phyloP scores from a whole-genome alignment of 495 filamentous ascomycete species.

The Patellaria atrata region DNA sequence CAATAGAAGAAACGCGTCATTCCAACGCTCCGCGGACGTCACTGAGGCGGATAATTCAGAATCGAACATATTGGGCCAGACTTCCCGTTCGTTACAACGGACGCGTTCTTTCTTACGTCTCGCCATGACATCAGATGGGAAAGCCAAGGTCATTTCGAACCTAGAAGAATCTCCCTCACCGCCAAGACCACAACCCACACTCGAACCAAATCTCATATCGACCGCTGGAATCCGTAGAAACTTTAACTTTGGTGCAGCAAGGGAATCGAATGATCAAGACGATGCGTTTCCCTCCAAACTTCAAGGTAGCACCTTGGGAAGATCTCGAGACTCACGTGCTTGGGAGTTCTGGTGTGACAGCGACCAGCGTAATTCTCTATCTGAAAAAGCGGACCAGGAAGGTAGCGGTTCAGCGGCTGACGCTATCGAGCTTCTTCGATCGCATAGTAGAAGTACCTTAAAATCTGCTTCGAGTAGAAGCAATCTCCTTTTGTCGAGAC shows the following conservation, averaged over 20 bases:
- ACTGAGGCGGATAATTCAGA: background rate
- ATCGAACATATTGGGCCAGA: background rate
- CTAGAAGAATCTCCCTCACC: slow-evolving; percentile 56
- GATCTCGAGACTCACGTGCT: slow-evolving; percentile 66
- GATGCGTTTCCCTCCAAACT: slow-evolving; percentile 12
- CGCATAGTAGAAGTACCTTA: slow-evolving; percentile 37
- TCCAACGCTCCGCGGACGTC: slow-evolving; percentile 5
- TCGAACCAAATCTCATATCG: slow-evolving; percentile 4
- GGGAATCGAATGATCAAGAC: slow-evolving; percentile 26
- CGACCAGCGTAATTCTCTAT: slow-evolving; percentile 44
- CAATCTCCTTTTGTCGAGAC: slow-evolving; percentile 25
- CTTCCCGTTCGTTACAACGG: slow-evolving; percentile 19
- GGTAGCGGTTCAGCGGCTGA: slow-evolving; percentile 54
- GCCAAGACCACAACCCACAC: slow-evolving; percentile 30
- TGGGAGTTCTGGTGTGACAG: slow-evolving; percentile 41
- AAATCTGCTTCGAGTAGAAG: slow-evolving; percentile 42
- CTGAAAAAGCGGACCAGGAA: slow-evolving; percentile 55
- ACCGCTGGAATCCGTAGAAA: slow-evolving; percentile 41
- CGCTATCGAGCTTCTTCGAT: slow-evolving; percentile 55
- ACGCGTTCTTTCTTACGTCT: slow-evolving; percentile 42
- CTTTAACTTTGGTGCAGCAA: slow-evolving; percentile 24
- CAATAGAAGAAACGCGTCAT: slow-evolving; percentile 29
- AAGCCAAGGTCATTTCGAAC: slow-evolving; percentile 59
- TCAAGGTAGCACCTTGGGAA: slow-evolving; percentile 33
- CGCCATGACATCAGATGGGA: slow-evolving; percentile 68